Percentiles rank a stretch among this genome's conserved stretches.
These are phyloP conservation scores for Cymodocea nodosa DNA, from an alignment of 116 monocot species.

Conservation along the genomic window DNA sequence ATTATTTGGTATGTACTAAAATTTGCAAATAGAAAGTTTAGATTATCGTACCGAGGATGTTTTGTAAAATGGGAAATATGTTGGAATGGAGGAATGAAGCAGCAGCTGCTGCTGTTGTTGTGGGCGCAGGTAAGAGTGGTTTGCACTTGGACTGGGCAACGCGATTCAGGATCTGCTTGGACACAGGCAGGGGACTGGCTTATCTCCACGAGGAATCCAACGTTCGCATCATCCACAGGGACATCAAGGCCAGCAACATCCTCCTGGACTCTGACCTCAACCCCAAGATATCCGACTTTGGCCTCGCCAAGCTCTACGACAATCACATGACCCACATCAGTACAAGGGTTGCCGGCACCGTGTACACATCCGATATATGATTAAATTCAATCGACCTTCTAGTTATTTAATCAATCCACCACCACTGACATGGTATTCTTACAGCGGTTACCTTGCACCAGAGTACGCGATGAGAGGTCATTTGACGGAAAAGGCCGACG, in stretches of 20 bases:
- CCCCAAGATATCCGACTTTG: constrained; percentile 83
- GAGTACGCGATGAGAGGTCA: neutral
- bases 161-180: constrained; percentile 51
- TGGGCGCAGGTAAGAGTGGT: constrained; percentile 21
- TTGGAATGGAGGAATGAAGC: neutral
- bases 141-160: constrained; percentile 39
- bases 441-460: constrained; percentile 1
- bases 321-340: constrained; percentile 37
- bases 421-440: neutral
- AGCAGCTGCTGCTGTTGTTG: neutral
- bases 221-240: constrained; percentile 53
- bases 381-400: neutral
- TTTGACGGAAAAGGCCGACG: constrained; percentile 2
- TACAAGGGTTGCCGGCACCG: constrained; percentile 44
- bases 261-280: constrained; percentile 57
- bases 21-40: too few species aligned
- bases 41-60: neutral
- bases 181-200: constrained; percentile 49
- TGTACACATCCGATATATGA: too few species aligned
- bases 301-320: constrained; percentile 67
- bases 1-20: constrained; percentile 65
- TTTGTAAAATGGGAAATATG: too few species aligned
- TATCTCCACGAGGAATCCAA: constrained; percentile 71
- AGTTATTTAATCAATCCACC: neutral
- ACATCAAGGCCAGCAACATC: constrained; percentile 70